Conservation (phyloP, 345 rosid species). For the Kandelia obovata region DNA sequence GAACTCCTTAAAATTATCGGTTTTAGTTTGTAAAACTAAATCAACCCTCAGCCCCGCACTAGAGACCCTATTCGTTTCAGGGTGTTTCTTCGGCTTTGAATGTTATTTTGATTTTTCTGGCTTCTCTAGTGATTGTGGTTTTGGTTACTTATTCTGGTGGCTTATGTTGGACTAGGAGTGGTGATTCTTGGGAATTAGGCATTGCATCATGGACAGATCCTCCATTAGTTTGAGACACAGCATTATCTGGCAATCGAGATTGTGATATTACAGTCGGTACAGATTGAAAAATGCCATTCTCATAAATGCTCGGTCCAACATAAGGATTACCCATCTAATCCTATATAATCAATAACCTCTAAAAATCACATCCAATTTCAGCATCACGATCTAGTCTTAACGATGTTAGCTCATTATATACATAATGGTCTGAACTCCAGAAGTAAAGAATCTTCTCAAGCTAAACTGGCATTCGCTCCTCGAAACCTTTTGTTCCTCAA, state of each 20-base stretch:
- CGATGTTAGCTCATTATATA: background rate
- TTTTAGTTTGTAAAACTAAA: slow-evolving; percentile 20
- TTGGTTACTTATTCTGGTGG: slow-evolving; percentile 66
- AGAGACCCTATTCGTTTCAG: slow-evolving; percentile 18
- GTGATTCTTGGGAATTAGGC: slow-evolving; percentile 40
- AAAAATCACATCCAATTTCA: background rate
- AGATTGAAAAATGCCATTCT: slow-evolving; percentile 26
- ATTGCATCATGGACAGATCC: slow-evolving; percentile 33
- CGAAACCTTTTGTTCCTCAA: background rate
- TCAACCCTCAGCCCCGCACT: slow-evolving; percentile 24
- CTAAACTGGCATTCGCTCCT: background rate
- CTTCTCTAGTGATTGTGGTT: slow-evolving; percentile 22
- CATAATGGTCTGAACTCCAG: background rate
- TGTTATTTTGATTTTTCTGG: slow-evolving; percentile 18
- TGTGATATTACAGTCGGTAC: slow-evolving; percentile 27
- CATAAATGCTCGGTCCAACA: slow-evolving; percentile 25
- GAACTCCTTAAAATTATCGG: slow-evolving; percentile 23
- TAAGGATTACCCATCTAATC: slow-evolving; percentile 26
- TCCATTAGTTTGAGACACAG: slow-evolving; percentile 23
- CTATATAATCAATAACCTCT: slow-evolving; percentile 15
- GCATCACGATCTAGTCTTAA: too few relatives aligned
- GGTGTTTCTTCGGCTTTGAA: slow-evolving; percentile 14
- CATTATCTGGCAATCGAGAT: slow-evolving; percentile 16
- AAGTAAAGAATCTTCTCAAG: background rate
- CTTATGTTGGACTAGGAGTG: slow-evolving; percentile 53